Evolutionary conservation across 352 stramenopile genomes (phyloP).

Genomic region (Phytophthora pini): DNA sequence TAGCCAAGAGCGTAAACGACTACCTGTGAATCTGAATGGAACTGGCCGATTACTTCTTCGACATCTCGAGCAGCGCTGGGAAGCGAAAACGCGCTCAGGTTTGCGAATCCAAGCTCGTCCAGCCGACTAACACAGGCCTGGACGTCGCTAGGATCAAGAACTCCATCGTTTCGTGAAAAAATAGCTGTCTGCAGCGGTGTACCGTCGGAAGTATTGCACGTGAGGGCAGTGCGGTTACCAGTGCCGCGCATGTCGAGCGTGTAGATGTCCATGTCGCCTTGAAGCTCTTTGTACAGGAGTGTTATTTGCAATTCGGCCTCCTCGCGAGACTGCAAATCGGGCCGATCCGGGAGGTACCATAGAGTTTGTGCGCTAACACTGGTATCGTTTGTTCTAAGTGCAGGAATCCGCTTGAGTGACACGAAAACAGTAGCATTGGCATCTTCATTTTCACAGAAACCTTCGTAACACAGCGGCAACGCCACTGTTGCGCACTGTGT

Average conservation of each 20-base stretch:
- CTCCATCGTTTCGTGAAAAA: slow-evolving; percentile 30
- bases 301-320: slow-evolving; percentile 56
- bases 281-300: slow-evolving; percentile 54
- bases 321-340: slow-evolving; percentile 30
- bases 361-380: slow-evolving; percentile 27
- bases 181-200: slow-evolving; percentile 31
- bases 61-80: slow-evolving; percentile 70
- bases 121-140: slow-evolving; percentile 18
- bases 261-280: slow-evolving; percentile 53
- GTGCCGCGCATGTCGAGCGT: slow-evolving; percentile 62
- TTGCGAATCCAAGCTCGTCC: slow-evolving; percentile 22
- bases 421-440: slow-evolving; percentile 54
- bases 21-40: slow-evolving; percentile 46
- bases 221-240: slow-evolving; percentile 52
- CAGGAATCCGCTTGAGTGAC: slow-evolving; percentile 62
- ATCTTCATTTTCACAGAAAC: slow-evolving; percentile 41
- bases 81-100: slow-evolving; percentile 67
- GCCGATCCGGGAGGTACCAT: slow-evolving; percentile 55
- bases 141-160: slow-evolving; percentile 22
- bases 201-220: slow-evolving; percentile 37
- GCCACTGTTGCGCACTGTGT: slow-evolving; percentile 48
- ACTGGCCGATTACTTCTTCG: slow-evolving; percentile 55
- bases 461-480: slow-evolving; percentile 57
- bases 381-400: slow-evolving; percentile 19
- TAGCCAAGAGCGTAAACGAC: slow-evolving; percentile 77